A percentile compares a stretch with the other conserved stretches of the same genome.
These are phyloP conservation scores for Aureobasidium sp. DNA, from an alignment of 2,329 filamentous ascomycete species.

Conservation along the genomic window DNA sequence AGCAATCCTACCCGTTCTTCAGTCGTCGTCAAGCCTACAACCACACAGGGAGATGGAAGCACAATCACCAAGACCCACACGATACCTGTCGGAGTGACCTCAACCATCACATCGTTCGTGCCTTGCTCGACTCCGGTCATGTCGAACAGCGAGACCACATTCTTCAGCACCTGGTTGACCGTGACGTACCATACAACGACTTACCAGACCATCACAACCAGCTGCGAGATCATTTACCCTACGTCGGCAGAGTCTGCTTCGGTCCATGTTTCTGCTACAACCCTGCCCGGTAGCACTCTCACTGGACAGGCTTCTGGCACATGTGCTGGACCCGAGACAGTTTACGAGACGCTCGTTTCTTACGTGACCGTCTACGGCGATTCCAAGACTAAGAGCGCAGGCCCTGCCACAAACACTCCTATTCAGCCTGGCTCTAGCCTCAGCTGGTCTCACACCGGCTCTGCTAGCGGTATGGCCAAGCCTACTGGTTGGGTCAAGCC, in stretches of 20 bases:
- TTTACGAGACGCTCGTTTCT: slow-evolving; percentile 14
- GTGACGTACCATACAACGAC: slow-evolving; percentile 26
- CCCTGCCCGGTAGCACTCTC: background rate
- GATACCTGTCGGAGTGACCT: slow-evolving; percentile 25
- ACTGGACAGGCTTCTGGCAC: background rate
- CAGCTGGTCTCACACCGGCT: slow-evolving; percentile 4
- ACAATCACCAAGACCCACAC: slow-evolving; percentile 5
- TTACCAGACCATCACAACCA: slow-evolving; percentile 23
- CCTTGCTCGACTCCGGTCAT: slow-evolving; percentile 31
- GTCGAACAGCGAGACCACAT: slow-evolving; percentile 23
- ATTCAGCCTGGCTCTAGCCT: slow-evolving; percentile 1
- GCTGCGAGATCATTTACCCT: slow-evolving; percentile 15
- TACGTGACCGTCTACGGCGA: background rate
- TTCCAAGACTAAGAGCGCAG: background rate
- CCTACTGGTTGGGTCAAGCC: slow-evolving; percentile 6
- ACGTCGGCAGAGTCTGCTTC: background rate
- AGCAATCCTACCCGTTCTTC: slow-evolving; percentile 11
- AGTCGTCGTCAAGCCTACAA: background rate
- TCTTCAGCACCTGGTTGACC: slow-evolving; percentile 35
- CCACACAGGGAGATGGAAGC: slow-evolving; percentile 1
- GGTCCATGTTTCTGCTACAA: background rate
- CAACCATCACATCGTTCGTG: slow-evolving; percentile 29
- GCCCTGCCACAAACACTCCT: background rate
- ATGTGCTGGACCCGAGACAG: slow-evolving; percentile 12
- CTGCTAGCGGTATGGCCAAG: background rate